phyloP scores from a whole-genome alignment of 495 filamentous ascomycete genomes.

The Talaromyces borbonicus region DNA sequence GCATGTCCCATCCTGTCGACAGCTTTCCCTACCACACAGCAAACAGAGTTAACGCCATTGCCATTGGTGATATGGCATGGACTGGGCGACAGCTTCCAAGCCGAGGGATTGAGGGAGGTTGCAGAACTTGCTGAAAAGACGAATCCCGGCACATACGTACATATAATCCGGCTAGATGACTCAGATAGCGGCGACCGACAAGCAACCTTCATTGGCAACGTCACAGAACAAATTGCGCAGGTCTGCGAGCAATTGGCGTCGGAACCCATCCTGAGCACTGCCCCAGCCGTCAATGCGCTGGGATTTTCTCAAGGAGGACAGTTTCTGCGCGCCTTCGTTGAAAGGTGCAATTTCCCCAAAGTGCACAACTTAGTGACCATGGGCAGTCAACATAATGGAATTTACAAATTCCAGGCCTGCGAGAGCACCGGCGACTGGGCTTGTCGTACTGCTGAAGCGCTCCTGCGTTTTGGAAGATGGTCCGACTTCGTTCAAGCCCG shows the following conservation, averaged over 20 bases:
- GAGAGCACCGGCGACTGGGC: constrained; percentile 59
- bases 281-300: constrained; percentile 76
- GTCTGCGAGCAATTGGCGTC: constrained; percentile 73
- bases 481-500: constrained; percentile 58
- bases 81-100: constrained; percentile 58
- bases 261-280: constrained; percentile 70
- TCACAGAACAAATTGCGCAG: constrained; percentile 65
- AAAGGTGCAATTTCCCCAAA: constrained; percentile 78
- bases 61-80: constrained; percentile 95
- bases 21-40: neutral
- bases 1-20: neutral
- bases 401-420: constrained; percentile 64
- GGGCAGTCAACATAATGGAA: constrained; percentile 90
- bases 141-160: constrained; percentile 76
- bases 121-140: constrained; percentile 56
- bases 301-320: constrained; percentile 96
- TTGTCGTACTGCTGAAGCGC: constrained; percentile 63
- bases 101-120: constrained; percentile 59
- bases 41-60: constrained; percentile 40
- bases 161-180: constrained; percentile 68
- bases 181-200: constrained; percentile 57
- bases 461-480: constrained; percentile 71
- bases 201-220: constrained; percentile 84
- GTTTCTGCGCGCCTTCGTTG: constrained; percentile 86
- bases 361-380: constrained; percentile 82